Evolutionary conservation across 768 basidiomycete genomes (phyloP).

Genomic region (Leucocoprinus birnbaumii): DNA sequence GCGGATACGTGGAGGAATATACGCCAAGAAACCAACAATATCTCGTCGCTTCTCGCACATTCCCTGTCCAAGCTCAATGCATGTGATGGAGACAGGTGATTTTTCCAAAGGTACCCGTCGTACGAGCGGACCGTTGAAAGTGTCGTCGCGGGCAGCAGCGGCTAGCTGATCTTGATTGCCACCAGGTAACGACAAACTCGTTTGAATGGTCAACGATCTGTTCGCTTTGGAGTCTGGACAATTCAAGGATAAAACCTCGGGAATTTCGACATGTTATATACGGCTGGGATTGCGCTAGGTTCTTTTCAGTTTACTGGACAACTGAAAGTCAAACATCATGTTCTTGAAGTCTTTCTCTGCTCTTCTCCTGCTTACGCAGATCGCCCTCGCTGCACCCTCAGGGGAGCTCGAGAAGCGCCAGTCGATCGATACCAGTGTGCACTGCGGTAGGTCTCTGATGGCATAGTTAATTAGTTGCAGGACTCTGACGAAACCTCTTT

Average conservation of each 20-base stretch:
- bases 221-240: conserved; percentile 1
- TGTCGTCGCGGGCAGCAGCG: neutral
- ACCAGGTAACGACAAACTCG: neutral
- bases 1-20: neutral
- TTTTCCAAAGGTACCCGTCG: neutral
- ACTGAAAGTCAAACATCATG: conserved; percentile 11
- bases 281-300: neutral
- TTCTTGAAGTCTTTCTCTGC: conserved; percentile 23
- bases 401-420: conserved; percentile 24
- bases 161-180: neutral
- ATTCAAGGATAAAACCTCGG: conserved; percentile 10
- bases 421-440: conserved; percentile 31
- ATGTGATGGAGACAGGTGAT: conserved; percentile 10
- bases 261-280: neutral
- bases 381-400: conserved; percentile 28
- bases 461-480: too few species aligned
- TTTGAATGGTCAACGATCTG: neutral
- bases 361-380: conserved; percentile 26
- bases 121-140: neutral
- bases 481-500: neutral
- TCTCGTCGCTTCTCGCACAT: neutral
- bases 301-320: neutral
- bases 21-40: too few species aligned
- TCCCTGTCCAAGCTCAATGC: neutral
- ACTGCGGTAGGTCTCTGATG: conserved; percentile 29